Base-by-base conservation (phyloP, 2,329 filamentous ascomycete genomes). In the Taxawa tesnikishii region DNA sequence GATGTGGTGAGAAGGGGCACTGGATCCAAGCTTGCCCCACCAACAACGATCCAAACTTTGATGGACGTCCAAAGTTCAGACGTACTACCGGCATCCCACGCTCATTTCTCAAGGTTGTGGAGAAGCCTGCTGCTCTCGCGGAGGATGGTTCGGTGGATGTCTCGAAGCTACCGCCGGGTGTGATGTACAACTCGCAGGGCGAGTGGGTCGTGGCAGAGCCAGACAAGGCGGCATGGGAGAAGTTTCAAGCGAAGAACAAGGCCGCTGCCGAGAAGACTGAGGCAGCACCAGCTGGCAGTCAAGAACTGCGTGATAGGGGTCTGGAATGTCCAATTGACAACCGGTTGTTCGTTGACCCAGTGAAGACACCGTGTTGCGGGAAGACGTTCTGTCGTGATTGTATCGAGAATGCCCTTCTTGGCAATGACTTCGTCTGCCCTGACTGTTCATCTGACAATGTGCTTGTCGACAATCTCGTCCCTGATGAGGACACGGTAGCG, bases 371-470 rank as follows among this genome's bases (percentile, higher is more conserved):
- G 45, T 98, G 90, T 73, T 98, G 90, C 70, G 75, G 82, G 65
- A 92, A 82, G 73, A 94, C 87, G 55, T 98, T 93, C 70, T 98
- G 90, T 72, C 90, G 90, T 74, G 85, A 94, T 58, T 98, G 90
- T 79, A 94, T 98, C 63, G 92, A 90, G 58, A 94, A 94, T 73
- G 83, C 87, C 62, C 78, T 98, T 61, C 88, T 94, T 63, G 87
- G 96, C 68, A 90, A 81, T 73, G 90, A 98, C 70, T 85, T 98
- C 62, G 70, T 87, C 59, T 98, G 90, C 60, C 90, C 90, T 43
- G 79, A 78, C 46, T 98, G 90, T 67, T 75, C 83, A 60, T 81
- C 79, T 41, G 85, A 94, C 55, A 83, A 83, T 51, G 83, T 94
- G 43, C 68, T 94, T 49, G 82, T 96, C 62, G 88, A 94, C 69